These are phyloP conservation scores for Usnea hakonensis DNA, from an alignment of 495 filamentous ascomycete genomes.

Conservation along the genomic window DNA sequence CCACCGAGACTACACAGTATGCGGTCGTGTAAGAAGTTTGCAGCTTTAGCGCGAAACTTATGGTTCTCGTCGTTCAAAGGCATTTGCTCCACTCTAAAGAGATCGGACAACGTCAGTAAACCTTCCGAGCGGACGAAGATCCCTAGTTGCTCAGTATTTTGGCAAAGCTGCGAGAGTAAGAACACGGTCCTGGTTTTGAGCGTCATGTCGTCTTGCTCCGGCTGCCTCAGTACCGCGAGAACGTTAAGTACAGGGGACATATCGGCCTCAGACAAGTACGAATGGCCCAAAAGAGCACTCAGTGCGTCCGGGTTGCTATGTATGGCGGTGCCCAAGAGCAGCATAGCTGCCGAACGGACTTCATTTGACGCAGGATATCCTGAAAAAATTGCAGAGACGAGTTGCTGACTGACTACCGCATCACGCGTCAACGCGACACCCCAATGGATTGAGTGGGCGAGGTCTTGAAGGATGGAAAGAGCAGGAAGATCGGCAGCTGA, in stretches of 20 bases:
- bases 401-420: conserved; percentile 34
- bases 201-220: not conserved
- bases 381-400: conserved; percentile 32
- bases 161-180: conserved; percentile 32
- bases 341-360: conserved; percentile 40
- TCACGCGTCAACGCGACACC: conserved; percentile 54
- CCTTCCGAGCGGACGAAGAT: conserved; percentile 41
- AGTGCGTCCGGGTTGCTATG: conserved; percentile 58
- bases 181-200: conserved; percentile 17
- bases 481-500: not conserved
- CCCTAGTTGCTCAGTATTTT: conserved; percentile 19
- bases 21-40: conserved; percentile 9
- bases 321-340: conserved; percentile 45
- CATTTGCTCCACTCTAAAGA: conserved; percentile 29
- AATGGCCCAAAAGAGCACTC: conserved; percentile 26
- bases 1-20: not conserved
- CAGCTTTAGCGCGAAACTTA: conserved; percentile 19
- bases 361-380: conserved; percentile 15
- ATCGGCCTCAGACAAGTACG: not conserved
- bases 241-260: conserved; percentile 20
- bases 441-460: conserved; percentile 61
- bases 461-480: conserved; percentile 47
- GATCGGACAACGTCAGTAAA: conserved; percentile 39
- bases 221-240: conserved; percentile 19
- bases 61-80: conserved; percentile 32